Conservation (phyloP, 257 asterid species). For the Hygrophila difformis region DNA sequence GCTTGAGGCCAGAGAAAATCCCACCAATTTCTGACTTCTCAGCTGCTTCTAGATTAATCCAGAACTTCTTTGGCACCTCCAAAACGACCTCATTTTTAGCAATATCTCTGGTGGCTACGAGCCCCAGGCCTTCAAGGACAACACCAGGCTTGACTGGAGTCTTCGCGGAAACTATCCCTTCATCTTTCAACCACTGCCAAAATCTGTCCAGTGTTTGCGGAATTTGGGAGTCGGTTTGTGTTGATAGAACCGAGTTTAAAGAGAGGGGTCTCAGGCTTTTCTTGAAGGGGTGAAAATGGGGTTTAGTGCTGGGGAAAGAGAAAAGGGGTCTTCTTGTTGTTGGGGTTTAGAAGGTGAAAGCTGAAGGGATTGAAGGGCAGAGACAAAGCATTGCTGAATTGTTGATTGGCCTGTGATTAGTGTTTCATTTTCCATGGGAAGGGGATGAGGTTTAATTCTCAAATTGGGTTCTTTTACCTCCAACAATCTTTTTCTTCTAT, state of each 20-base stretch:
- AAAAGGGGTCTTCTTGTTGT: conserved; percentile 20
- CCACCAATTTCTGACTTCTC: conserved; percentile 64
- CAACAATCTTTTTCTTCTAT: too few relatives aligned
- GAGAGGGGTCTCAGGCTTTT: conserved; percentile 26
- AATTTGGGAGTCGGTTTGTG: conserved; percentile 41
- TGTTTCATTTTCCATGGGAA: too few relatives aligned
- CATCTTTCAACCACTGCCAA: conserved; percentile 89
- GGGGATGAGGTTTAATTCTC: too few relatives aligned
- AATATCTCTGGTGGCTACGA: conserved; percentile 68
- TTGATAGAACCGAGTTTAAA: conserved; percentile 29
- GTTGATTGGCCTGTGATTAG: neutral
- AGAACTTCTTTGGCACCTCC: conserved; percentile 77
- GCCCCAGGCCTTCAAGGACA: conserved; percentile 85
- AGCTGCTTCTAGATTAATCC: conserved; percentile 78
- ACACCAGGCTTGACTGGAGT: conserved; percentile 80
- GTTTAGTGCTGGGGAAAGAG: conserved; percentile 14
- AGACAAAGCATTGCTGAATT: conserved; percentile 35
- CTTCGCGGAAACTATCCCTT: conserved; percentile 66
- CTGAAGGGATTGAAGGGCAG: conserved; percentile 25
- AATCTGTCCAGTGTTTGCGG: conserved; percentile 53
- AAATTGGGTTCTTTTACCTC: too few relatives aligned
- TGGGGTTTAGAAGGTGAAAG: conserved; percentile 19
- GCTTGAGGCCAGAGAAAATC: conserved; percentile 71
- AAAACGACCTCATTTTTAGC: conserved; percentile 64
- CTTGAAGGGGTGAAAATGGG: conserved; percentile 17